Evolutionary conservation across 1,284 basidiomycete species (phyloP).

Genomic region (Cryptococcus depauperatus): DNA sequence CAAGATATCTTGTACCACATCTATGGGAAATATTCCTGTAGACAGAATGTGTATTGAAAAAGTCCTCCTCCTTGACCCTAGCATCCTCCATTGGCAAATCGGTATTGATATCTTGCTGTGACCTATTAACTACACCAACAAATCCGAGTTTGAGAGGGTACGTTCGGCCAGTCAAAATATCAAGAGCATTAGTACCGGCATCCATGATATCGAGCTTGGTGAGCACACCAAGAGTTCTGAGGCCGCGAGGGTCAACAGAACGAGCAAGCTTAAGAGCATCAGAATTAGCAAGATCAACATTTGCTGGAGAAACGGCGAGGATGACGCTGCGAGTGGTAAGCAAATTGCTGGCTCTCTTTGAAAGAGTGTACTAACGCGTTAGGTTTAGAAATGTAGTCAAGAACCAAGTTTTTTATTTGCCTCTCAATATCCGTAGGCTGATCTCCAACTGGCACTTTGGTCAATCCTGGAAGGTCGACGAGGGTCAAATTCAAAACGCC

Average conservation of each 20-base stretch:
- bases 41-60: constrained; percentile 80
- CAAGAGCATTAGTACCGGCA: constrained; percentile 92
- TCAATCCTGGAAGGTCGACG: constrained; percentile 91
- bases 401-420: constrained; percentile 86
- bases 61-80: constrained; percentile 76
- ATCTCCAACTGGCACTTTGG: constrained; percentile 74
- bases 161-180: constrained; percentile 89
- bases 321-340: constrained; percentile 60
- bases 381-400: constrained; percentile 93
- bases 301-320: constrained; percentile 90
- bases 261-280: constrained; percentile 95
- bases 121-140: constrained; percentile 94
- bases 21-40: constrained; percentile 96
- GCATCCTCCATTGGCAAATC: constrained; percentile 82
- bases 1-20: constrained; percentile 91
- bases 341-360: neutral
- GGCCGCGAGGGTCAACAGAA: constrained; percentile 87
- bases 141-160: constrained; percentile 98
- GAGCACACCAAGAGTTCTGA: constrained; percentile 89
- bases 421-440: constrained; percentile 82
- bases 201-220: constrained; percentile 99
- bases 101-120: constrained; percentile 93
- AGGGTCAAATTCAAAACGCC: constrained; percentile 91
- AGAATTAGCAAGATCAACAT: constrained; percentile 97
- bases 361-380: constrained; percentile 62